Percentiles rank a stretch among this genome's conserved stretches.
Conservation (phyloP, 306 rosid genomes). For the Cicer pinnatifidum region DNA sequence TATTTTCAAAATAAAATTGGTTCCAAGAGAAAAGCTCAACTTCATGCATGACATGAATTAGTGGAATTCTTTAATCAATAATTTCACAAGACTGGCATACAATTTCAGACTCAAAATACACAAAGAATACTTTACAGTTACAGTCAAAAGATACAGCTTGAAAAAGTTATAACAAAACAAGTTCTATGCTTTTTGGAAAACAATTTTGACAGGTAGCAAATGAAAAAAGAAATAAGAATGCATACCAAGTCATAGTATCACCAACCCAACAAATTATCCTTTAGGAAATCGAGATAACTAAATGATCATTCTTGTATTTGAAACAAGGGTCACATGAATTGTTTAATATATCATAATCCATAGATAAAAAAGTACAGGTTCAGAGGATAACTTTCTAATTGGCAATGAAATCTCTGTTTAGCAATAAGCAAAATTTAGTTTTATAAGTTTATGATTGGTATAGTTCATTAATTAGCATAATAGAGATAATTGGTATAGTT, state of each 20-base stretch:
- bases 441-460: neutral
- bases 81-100: neutral
- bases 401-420: neutral
- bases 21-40: too few species aligned
- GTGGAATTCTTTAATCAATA: too few species aligned
- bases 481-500: neutral
- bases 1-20: too few species aligned
- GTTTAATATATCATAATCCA: neutral
- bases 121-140: neutral
- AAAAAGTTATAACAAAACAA: conserved; percentile 22
- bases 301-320: neutral
- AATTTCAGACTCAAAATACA: conserved; percentile 18
- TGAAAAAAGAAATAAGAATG: conserved; percentile 20
- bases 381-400: neutral
- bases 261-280: neutral
- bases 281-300: conserved; percentile 6
- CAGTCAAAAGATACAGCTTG: neutral
- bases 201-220: neutral
- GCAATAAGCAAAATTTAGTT: conserved; percentile 6
- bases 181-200: conserved; percentile 18
- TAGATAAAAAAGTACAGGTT: neutral
- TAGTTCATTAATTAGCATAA: too few species aligned
- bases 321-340: conserved; percentile 9
- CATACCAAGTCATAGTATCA: conserved; percentile 5
- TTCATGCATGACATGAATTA: too few species aligned